Evolutionary conservation across 306 rosid genomes (phyloP).

Genomic region (barrel medic (Medicago truncatula)): DNA sequence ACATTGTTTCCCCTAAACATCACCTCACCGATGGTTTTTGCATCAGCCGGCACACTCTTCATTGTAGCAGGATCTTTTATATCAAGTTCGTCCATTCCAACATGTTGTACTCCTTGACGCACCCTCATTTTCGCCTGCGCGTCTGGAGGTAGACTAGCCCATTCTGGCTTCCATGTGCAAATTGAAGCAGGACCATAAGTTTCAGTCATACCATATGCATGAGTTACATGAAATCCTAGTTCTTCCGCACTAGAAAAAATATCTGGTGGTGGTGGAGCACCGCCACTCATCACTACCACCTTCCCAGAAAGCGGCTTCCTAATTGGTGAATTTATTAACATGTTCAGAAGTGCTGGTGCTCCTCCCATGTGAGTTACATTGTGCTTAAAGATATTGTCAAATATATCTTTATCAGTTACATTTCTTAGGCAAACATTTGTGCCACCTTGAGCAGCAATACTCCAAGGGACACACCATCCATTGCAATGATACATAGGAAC

Average conservation of each 20-base stretch:
- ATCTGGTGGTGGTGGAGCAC: conserved; percentile 74
- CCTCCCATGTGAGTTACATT: conserved; percentile 78
- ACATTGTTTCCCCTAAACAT: conserved; percentile 86
- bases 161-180: conserved; percentile 85
- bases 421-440: conserved; percentile 79
- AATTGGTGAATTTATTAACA: conserved; percentile 74
- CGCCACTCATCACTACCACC: conserved; percentile 74
- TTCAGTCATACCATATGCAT: conserved; percentile 86
- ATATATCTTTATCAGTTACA: conserved; percentile 63
- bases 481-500: conserved; percentile 98
- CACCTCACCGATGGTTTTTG: conserved; percentile 81
- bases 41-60: conserved; percentile 76
- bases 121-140: conserved; percentile 67
- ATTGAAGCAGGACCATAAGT: conserved; percentile 78
- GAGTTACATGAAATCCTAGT: conserved; percentile 67
- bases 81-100: conserved; percentile 71
- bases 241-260: conserved; percentile 63
- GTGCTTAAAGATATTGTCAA: conserved; percentile 55
- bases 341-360: conserved; percentile 80
- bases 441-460: conserved; percentile 89
- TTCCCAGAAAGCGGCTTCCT: conserved; percentile 59
- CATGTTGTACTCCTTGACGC: conserved; percentile 76
- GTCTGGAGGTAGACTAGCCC: conserved; percentile 63
- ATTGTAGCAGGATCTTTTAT: conserved; percentile 74
- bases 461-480: conserved; percentile 95